Evolutionary conservation across 1,284 basidiomycete species (phyloP), one percentile per base, ranked within the genome.

Genomic region (Boletus calvinii): DNA sequence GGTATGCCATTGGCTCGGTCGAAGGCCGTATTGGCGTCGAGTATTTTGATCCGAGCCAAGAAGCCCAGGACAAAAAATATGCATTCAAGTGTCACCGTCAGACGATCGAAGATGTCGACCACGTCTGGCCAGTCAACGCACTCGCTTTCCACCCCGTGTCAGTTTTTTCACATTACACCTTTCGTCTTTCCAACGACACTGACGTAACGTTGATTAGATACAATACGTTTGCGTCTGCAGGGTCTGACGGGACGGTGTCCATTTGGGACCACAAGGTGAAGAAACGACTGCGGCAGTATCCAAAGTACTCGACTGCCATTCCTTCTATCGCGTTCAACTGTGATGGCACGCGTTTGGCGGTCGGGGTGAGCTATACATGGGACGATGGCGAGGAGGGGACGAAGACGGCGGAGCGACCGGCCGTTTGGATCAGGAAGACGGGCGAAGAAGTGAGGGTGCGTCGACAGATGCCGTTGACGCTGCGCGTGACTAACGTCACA

Each of bases 181-280:
- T 26, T 6, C 26, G 7, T 26, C 26, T 35, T 12, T 31, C 17
- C 17, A 31, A 37, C 24, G 40, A 52, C 38, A n/a, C 50, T 50
- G 8, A 36, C 35, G 26, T 34, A 50, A 6, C 20, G 45, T 17
- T 35, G 48, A 47, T 35, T 59, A 92, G 90, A 17, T 89, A 90
- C 73, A 96, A 94, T 67, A 98, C 96, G 0, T 98, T 99, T 65
- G 94, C 92, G 0, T 94, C 93, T 0, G 90, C 89, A 2, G 96
- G 95, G 30, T 96, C 94, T 0, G 95, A 98, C 70, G 87, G 85
- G 1, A 87, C 90, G 5, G 87, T 96, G 36, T 93, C 92, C 0
- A 85, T 98, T 55, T 99, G 96, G 96, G 97, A 99, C 68, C 92
- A 97, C 69, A 87, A 88, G 57, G 90, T 95, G 42, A 98, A 98